These are phyloP conservation scores for Fusarium tanahbumbuense DNA, from an alignment of 2,329 filamentous ascomycete species.

Conservation along the genomic window DNA sequence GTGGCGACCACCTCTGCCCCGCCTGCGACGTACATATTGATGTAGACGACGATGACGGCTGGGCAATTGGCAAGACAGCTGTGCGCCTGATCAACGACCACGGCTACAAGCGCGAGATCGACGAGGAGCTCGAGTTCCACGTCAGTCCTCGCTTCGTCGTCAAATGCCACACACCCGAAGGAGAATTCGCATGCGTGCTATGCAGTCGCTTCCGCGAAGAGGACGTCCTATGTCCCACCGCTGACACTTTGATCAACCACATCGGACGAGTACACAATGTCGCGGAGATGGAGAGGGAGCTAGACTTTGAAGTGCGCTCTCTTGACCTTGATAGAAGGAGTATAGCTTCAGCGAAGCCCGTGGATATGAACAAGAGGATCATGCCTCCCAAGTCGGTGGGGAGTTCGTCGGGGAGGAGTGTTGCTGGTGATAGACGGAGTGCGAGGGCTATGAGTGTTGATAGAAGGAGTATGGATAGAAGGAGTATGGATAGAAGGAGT, in stretches of 20 bases:
- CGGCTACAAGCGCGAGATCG: slow-evolving; percentile 36
- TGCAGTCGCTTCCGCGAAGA: slow-evolving; percentile 38
- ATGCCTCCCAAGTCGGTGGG: slow-evolving; percentile 10
- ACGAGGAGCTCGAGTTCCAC: slow-evolving; percentile 42
- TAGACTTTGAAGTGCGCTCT: slow-evolving; percentile 34
- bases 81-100: slow-evolving; percentile 17
- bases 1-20: slow-evolving; percentile 33
- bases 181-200: slow-evolving; percentile 41
- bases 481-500: slow-evolving; percentile 22
- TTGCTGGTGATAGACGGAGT: slow-evolving; percentile 2
- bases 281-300: slow-evolving; percentile 38
- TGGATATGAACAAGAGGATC: slow-evolving; percentile 21
- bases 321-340: slow-evolving; percentile 22
- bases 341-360: not conserved
- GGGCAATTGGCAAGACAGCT: slow-evolving; percentile 38
- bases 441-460: slow-evolving; percentile 26
- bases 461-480: slow-evolving; percentile 17
- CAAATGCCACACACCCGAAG: slow-evolving; percentile 42
- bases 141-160: slow-evolving; percentile 41
- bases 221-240: slow-evolving; percentile 34
- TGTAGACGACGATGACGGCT: slow-evolving; percentile 39
- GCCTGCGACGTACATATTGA: slow-evolving; percentile 31
- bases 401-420: not conserved
- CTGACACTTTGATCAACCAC: slow-evolving; percentile 39
- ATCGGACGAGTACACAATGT: slow-evolving; percentile 34